Evolutionary conservation across 2,329 filamentous ascomycete species (phyloP).

Genomic region (Berkeleyomyces rouxiae): DNA sequence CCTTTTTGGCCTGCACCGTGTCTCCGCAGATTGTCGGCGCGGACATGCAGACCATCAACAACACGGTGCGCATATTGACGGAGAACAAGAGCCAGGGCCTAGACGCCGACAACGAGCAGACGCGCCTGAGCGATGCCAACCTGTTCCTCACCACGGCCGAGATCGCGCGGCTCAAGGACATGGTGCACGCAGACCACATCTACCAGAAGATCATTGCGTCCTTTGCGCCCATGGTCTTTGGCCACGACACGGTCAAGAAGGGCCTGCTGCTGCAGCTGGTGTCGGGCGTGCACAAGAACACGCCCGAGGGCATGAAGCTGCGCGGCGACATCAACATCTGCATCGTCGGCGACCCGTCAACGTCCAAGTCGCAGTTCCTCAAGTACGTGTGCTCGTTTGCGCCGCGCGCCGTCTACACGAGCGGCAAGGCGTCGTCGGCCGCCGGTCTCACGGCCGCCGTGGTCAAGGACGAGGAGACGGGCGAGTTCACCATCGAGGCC

Average conservation of each 20-base stretch:
- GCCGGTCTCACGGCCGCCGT: conserved; percentile 95
- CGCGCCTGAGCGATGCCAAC: conserved; percentile 4
- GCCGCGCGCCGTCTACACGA: conserved; percentile 94
- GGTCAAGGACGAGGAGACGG: conserved; percentile 94
- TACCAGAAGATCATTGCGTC: conserved; percentile 87
- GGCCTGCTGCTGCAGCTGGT: conserved; percentile 85
- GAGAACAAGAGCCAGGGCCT: conserved; percentile 52
- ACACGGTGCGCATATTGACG: conserved; percentile 33
- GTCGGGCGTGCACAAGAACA: conserved; percentile 86
- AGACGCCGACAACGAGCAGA: conserved; percentile 16
- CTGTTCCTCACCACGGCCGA: conserved; percentile 47
- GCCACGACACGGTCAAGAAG: conserved; percentile 95
- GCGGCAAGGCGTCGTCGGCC: conserved; percentile 90
- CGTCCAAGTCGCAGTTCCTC: conserved; percentile 93
- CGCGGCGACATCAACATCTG: conserved; percentile 98
- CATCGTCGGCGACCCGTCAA: conserved; percentile 91
- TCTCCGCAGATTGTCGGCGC: conserved; percentile 52
- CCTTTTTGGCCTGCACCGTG: conserved; percentile 96
- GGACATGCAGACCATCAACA: conserved; percentile 39
- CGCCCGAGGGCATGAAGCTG: conserved; percentile 84
- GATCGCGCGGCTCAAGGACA: conserved; percentile 75
- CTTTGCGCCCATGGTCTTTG: conserved; percentile 91
- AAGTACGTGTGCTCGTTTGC: conserved; percentile 96
- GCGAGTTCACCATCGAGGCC: conserved; percentile 96
- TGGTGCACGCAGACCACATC: conserved; percentile 93